Base-by-base conservation (phyloP, 208 protist species). In the Trypanosoma boissoni region DNA sequence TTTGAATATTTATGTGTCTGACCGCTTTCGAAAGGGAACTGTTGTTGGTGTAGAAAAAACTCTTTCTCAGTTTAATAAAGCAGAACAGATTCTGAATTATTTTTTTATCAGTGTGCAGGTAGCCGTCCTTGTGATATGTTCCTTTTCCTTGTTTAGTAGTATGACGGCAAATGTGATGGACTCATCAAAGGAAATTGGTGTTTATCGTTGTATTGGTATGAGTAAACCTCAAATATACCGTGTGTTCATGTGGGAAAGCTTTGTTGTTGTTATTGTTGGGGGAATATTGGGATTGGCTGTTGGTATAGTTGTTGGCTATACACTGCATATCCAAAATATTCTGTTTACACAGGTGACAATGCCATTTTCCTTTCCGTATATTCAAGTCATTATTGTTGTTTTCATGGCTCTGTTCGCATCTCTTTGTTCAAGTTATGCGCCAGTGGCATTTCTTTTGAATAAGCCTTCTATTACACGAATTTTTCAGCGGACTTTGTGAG, bases 241-340 rank as follows among this genome's bases (percentile, higher is more conserved):
- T 54, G 76, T 98, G 27, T 99, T 95, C 69, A 64, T 97, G n/a
- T 97, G 95, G 65, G 97, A 99, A 60, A 83, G 96, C 14, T 98
- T 98, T 54, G 46, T 98, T 3, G 68, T 99, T 12, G 90, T 99
- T 4, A 36, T 98, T 5, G 58, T 90, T 2, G 72, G 94, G 0
- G 95, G 91, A 0, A 16, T 97, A 7, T 55, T 98, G 18, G 97
- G 97, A 37, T 28, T 98, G 5, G 23, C 89, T 7, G 92, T 98
- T 26, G 96, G 96, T 14, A 34, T 82, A 1, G 43, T 88, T 3
- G 76, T 96, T 1, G 92, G 83, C 23, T 98, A 90, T 68, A 96
- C 93, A 7, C 88, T 98, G 80, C 69, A 77, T 27, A 48, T 97
- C 50, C 97, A 98, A 76, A 75, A 88, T 36, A 34, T 72, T 23